Conservation (phyloP, 768 basidiomycete genomes). For the Coprinopsis marcescibilis region DNA sequence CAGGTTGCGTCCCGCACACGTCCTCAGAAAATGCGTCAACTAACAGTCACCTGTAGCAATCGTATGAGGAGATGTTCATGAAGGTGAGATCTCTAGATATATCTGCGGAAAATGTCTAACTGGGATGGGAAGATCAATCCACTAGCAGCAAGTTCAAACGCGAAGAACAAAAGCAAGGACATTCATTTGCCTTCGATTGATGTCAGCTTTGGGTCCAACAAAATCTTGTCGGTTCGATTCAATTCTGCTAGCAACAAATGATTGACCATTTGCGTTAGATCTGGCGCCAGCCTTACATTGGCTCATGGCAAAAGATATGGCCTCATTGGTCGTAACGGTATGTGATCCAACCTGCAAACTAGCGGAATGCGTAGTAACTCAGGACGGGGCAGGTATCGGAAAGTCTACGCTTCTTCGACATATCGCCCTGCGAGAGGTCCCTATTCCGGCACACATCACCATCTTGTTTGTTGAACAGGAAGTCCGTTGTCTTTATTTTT, state of each 20-base stretch:
- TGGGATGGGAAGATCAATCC: constrained; percentile 70
- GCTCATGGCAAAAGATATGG: constrained; percentile 89
- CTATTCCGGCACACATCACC: constrained; percentile 90
- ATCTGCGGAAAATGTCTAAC: not conserved
- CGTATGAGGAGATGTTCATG: constrained; percentile 99
- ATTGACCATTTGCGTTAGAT: constrained; percentile 33
- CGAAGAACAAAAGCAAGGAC: constrained; percentile 97
- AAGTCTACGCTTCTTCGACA: constrained; percentile 95
- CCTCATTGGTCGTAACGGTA: constrained; percentile 84
- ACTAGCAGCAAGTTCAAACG: constrained; percentile 65
- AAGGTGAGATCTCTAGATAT: constrained; percentile 47
- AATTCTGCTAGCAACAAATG: not conserved
- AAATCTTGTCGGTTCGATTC: constrained; percentile 61
- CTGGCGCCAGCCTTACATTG: constrained; percentile 81
- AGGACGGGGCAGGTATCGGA: constrained; percentile 63
- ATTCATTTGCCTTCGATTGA: constrained; percentile 94
- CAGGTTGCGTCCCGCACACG: constrained; percentile 44
- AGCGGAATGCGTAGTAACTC: not conserved
- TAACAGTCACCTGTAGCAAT: constrained; percentile 52
- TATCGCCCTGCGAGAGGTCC: constrained; percentile 91
- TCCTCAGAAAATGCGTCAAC: constrained; percentile 3
- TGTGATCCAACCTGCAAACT: constrained; percentile 9
- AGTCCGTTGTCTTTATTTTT: constrained; percentile 32
- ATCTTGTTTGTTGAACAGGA: constrained; percentile 99
- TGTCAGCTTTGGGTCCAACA: constrained; percentile 92